Base-by-base conservation (phyloP, 352 stramenopile genomes). In the Bremia lactucae region DNA sequence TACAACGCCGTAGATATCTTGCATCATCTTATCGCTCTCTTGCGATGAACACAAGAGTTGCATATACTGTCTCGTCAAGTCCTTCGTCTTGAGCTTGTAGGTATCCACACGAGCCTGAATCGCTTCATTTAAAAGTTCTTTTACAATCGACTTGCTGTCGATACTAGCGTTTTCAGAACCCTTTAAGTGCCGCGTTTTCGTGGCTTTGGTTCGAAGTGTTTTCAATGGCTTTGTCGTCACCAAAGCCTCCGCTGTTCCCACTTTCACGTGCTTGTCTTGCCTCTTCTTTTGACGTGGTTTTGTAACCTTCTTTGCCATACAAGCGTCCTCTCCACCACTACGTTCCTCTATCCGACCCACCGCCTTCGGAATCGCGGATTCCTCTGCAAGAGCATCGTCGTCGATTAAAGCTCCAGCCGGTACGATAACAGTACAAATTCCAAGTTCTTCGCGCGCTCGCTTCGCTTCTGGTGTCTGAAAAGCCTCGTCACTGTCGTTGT, bases 71-170 rank as follows among this genome's bases (percentile, higher is more conserved):
- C 47, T 46, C 15, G 72, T 83, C 28, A 88, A 55, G 26, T 87
- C 76, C n/a, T 82, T 62, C 11, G 82, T 77, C 49, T 89, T 88
- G 20, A 79, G 52, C 33, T 78, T 62, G 36, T 88, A 92, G 15
- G 57, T 77, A 35, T 80, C 71, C 15, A 90, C 59, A 9, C 77
- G 62, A 1, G 77, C 72, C 31, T 84, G 66, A 29, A 77, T 55
- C 2, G 59, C 58, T 2, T 74, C 71, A 46, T 86, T 70, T 16
- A 84, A 46, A 13, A 59, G 56, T 31, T 71, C 59, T 23, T 60
- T 38, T 1, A 39, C 28, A 19, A 29, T 42, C 39, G 28, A 7
- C 11, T 53, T 61, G 38, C 46, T 55, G 54, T 21, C 6, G 39
- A 41, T 2, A 18, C 26, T 49, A 47, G 29, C 25, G 60, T 63